A percentile compares a stretch with the other conserved stretches of the same genome.
These are phyloP conservation scores for Stentor roeselii DNA, from an alignment of 73 alveolate species.

Conservation along the genomic window DNA sequence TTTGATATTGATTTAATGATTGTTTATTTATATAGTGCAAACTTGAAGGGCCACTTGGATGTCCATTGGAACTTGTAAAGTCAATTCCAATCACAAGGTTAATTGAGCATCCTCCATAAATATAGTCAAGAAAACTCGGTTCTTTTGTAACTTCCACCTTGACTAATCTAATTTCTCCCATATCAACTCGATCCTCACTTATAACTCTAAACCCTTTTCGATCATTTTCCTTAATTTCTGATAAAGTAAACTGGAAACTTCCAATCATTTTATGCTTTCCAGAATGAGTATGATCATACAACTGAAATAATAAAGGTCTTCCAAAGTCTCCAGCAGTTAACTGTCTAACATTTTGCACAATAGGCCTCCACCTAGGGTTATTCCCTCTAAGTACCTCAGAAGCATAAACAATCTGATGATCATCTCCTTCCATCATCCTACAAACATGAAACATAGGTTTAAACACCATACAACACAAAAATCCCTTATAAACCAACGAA, in stretches of 20 bases:
- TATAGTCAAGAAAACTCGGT: conserved; percentile 64
- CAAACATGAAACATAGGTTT: too few relatives aligned
- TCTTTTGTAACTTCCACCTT: neutral
- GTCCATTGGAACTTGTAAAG: conserved; percentile 75
- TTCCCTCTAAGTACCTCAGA: too few relatives aligned
- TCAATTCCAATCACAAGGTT: conserved; percentile 74
- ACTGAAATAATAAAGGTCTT: conserved; percentile 32
- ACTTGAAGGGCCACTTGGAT: conserved; percentile 47
- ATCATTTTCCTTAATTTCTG: conserved; percentile 18
- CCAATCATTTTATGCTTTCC: conserved; percentile 42
- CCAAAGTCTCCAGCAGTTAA: conserved; percentile 34
- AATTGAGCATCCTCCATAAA: conserved; percentile 56
- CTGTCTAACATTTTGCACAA: too few relatives aligned
- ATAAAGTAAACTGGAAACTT: conserved; percentile 17
- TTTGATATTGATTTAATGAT: conserved; percentile 50
- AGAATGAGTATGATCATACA: conserved; percentile 25
- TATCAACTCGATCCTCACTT: neutral
- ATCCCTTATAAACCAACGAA: too few relatives aligned
- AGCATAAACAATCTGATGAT: too few relatives aligned
- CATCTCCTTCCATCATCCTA: too few relatives aligned
- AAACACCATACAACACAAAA: too few relatives aligned
- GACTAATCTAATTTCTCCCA: neutral
- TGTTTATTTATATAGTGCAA: conserved; percentile 55
- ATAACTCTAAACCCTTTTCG: neutral
- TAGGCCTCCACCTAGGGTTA: too few relatives aligned